phyloP scores from a whole-genome alignment of 441 rosid species.

The Adansonia madagascariensis region DNA sequence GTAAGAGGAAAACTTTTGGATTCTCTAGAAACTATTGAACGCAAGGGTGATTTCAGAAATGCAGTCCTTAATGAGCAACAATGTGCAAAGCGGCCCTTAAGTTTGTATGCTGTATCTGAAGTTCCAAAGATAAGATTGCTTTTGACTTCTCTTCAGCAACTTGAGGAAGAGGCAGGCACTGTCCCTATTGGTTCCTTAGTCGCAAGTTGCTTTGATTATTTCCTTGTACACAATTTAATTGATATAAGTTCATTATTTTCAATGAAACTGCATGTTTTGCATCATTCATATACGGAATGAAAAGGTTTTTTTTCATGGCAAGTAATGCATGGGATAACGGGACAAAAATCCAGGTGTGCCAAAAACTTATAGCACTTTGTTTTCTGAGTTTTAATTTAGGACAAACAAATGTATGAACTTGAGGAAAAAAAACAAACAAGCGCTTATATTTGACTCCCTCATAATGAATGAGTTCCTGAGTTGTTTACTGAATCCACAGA shows the following conservation, averaged over 20 bases:
- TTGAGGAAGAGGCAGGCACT: slow-evolving; percentile 80
- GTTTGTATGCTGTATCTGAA: slow-evolving; percentile 71
- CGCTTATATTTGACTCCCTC: not conserved
- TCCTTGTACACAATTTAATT: not conserved
- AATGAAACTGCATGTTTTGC: slow-evolving; percentile 2
- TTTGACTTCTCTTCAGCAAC: slow-evolving; percentile 69
- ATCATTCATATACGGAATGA: not conserved
- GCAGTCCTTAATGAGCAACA: slow-evolving; percentile 49
- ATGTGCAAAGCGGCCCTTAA: slow-evolving; percentile 51
- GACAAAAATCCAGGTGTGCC: not conserved
- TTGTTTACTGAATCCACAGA: not conserved
- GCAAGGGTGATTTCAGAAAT: slow-evolving; percentile 44
- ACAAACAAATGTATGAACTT: not conserved
- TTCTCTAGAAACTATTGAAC: slow-evolving; percentile 61
- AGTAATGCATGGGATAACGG: not conserved
- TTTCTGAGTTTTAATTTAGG: not conserved
- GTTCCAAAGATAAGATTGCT: slow-evolving; percentile 74
- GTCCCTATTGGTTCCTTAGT: slow-evolving; percentile 30
- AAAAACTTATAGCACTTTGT: not conserved
- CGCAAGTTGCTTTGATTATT: not conserved
- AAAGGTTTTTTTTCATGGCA: not conserved
- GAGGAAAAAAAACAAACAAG: not conserved
- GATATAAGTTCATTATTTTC: slow-evolving; percentile 7
- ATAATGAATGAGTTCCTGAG: not conserved
- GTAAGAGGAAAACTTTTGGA: slow-evolving; percentile 71